Conservation (phyloP, 2,329 filamentous ascomycete genomes). For the Colletotrichum kahawae region DNA sequence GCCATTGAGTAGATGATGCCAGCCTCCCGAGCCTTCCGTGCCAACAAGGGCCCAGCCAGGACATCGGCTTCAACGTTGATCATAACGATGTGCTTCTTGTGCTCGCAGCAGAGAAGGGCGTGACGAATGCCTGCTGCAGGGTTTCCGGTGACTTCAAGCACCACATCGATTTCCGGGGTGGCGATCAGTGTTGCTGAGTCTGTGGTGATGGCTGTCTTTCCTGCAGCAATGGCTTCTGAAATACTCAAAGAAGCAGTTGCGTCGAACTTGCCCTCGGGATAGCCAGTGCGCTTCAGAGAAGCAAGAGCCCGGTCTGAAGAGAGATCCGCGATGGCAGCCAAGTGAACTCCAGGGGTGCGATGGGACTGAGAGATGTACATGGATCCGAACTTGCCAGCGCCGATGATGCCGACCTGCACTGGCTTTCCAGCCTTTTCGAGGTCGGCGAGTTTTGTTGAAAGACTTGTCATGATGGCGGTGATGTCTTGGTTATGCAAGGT, state of each 20-base stretch:
- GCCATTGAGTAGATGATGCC: constrained; percentile 53
- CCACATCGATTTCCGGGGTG: not conserved
- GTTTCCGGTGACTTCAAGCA: not conserved
- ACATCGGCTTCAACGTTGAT: constrained; percentile 52
- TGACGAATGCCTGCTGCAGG: constrained; percentile 26
- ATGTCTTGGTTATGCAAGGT: rapidly evolving
- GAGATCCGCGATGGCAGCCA: constrained; percentile 49
- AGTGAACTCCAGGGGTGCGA: constrained; percentile 44
- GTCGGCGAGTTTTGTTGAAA: constrained; percentile 45
- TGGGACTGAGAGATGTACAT: constrained; percentile 53
- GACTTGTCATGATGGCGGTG: constrained; percentile 36
- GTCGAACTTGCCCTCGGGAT: constrained; percentile 42
- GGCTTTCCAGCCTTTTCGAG: constrained; percentile 42
- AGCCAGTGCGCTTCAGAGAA: constrained; percentile 44
- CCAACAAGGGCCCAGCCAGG: constrained; percentile 44
- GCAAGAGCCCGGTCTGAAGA: constrained; percentile 43
- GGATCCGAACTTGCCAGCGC: constrained; percentile 50
- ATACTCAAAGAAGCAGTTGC: constrained; percentile 42
- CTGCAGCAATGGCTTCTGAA: constrained; percentile 26
- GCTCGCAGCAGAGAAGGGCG: constrained; percentile 47
- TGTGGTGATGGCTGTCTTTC: not conserved
- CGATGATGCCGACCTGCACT: constrained; percentile 48
- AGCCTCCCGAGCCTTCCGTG: constrained; percentile 44
- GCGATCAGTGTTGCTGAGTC: not conserved
- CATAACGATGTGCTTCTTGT: constrained; percentile 54